Conservation (phyloP, 495 filamentous ascomycete genomes). For the Podospora appendiculata region DNA sequence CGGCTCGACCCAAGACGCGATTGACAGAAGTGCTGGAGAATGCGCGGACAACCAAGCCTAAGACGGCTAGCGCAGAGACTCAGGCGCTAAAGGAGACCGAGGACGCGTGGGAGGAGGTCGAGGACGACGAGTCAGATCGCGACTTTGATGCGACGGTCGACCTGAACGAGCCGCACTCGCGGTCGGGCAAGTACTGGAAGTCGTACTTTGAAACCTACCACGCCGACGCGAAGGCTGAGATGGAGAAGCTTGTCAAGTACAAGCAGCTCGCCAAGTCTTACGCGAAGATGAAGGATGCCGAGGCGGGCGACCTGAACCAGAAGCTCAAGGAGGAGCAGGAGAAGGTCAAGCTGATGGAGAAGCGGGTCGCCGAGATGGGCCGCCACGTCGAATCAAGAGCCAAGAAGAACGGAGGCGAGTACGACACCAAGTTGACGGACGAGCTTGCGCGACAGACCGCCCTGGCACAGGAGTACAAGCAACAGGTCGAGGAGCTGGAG, state of each 20-base stretch:
- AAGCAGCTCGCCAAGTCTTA: slow-evolving; percentile 80
- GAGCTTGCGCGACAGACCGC: slow-evolving; percentile 61
- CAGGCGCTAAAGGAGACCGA: slow-evolving; percentile 18
- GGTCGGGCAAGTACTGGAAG: slow-evolving; percentile 93
- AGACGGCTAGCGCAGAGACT: neutral
- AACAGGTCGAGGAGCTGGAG: slow-evolving; percentile 57
- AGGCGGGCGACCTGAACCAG: slow-evolving; percentile 63
- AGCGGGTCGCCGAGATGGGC: slow-evolving; percentile 54
- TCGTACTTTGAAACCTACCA: slow-evolving; percentile 78
- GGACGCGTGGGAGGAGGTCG: slow-evolving; percentile 36
- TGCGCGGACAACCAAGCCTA: slow-evolving; percentile 25
- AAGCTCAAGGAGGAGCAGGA: slow-evolving; percentile 59
- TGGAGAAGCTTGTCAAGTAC: slow-evolving; percentile 71
- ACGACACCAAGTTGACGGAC: slow-evolving; percentile 42
- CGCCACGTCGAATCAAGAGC: slow-evolving; percentile 37
- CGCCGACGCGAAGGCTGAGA: slow-evolving; percentile 66
- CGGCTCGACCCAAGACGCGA: slow-evolving; percentile 34
- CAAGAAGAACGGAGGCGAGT: slow-evolving; percentile 33
- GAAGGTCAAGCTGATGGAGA: slow-evolving; percentile 42
- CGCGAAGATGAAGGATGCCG: slow-evolving; percentile 80
- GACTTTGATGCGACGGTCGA: slow-evolving; percentile 64
- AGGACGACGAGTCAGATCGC: slow-evolving; percentile 24
- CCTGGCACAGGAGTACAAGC: slow-evolving; percentile 59
- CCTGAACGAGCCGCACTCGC: slow-evolving; percentile 69
- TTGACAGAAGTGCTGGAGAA: slow-evolving; percentile 49